Evolutionary conservation across 2,329 filamentous ascomycete genomes (phyloP), one percentile per base, ranked within the genome.

Genomic region (Trichoderma aggressivum): DNA sequence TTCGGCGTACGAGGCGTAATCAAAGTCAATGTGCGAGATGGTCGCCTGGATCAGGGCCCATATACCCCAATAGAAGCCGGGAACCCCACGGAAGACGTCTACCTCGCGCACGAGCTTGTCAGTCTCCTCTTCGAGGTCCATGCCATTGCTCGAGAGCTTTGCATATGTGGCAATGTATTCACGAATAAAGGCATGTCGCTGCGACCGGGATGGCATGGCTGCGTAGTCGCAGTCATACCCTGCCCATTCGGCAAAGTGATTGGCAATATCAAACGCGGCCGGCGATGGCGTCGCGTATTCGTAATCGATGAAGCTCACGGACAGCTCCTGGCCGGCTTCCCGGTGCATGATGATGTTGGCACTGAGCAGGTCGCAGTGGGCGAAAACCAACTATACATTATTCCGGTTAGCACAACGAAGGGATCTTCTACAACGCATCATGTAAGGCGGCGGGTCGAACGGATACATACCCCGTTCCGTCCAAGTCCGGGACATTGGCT

Each of bases 191-290:
- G 91, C 89, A 58, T 89, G 88, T 32, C 96, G 91, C 76, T 95
- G 90, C 24, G 89, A 84, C 73, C 87, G 88, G 1, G 93, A 96
- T 6, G 96, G 96, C 70, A 98, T 87, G 75, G 91, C 91, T 77
- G 84, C 89, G 83, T 92, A 94, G 81, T 98, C 94, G 85, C 96
- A 99, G 77, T 97, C 94, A 78, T 98, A 98, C 71, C 96, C 96
- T 72, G 92, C 94, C 95, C 96, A 99, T 83, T 99, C 96, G 61
- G 96, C 94, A 79, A 99, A 97, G 85, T 99, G 96, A 83, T 99
- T 99, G 64, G 95, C 92, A 76, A 99, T 90, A 80, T 99, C 96
- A 82, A 99, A 99, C 2, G 95, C 94, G 5, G 94, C 94, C 1
- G 95, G 95, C 1, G 94, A 95, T 3, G 96, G 94, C 5, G 94